Conservation (phyloP, 768 basidiomycete genomes). For the Dendrothele bispora region DNA sequence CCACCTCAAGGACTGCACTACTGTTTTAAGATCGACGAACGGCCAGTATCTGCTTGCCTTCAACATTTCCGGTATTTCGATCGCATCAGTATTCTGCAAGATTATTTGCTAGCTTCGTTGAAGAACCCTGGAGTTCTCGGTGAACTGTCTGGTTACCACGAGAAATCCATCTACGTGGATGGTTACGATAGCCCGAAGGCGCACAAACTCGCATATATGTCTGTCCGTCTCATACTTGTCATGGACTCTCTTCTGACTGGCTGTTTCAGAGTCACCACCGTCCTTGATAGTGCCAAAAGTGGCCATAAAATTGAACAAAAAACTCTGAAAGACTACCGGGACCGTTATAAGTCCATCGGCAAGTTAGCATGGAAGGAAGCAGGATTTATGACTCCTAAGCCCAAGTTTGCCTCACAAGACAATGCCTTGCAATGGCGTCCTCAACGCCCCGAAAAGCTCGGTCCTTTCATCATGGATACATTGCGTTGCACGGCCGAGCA, state of each 20-base stretch:
- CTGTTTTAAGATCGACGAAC: slow-evolving; percentile 43
- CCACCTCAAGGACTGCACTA: slow-evolving; percentile 44
- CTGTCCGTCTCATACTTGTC: slow-evolving; percentile 11
- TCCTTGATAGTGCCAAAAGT: slow-evolving; percentile 63
- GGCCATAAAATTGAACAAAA: slow-evolving; percentile 44
- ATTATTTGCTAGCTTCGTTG: slow-evolving; percentile 50
- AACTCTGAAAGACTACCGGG: slow-evolving; percentile 28
- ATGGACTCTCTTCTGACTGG: slow-evolving; percentile 19
- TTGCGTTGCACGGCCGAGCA: slow-evolving; percentile 12
- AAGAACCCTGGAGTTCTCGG: slow-evolving; percentile 48
- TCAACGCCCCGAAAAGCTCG: slow-evolving; percentile 12
- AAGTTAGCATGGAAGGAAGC: slow-evolving; percentile 22
- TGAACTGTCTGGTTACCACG: slow-evolving; percentile 56
- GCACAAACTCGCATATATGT: slow-evolving; percentile 56
- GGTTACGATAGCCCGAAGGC: slow-evolving; percentile 55
- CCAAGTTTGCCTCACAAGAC: slow-evolving; percentile 8
- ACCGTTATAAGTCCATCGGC: slow-evolving; percentile 14
- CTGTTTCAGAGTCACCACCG: slow-evolving; percentile 49
- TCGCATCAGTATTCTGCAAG: slow-evolving; percentile 44
- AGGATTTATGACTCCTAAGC: slow-evolving; percentile 4
- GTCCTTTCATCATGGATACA: slow-evolving; percentile 30
- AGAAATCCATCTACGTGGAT: slow-evolving; percentile 47
- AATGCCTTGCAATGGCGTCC: slow-evolving; percentile 7
- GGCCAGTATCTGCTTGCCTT: slow-evolving; percentile 42
- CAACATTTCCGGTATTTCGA: slow-evolving; percentile 19